Evolutionary conservation across 352 stramenopile species (phyloP), one percentile per base, ranked within the genome.

Genomic region (Blastocystis hominis): DNA sequence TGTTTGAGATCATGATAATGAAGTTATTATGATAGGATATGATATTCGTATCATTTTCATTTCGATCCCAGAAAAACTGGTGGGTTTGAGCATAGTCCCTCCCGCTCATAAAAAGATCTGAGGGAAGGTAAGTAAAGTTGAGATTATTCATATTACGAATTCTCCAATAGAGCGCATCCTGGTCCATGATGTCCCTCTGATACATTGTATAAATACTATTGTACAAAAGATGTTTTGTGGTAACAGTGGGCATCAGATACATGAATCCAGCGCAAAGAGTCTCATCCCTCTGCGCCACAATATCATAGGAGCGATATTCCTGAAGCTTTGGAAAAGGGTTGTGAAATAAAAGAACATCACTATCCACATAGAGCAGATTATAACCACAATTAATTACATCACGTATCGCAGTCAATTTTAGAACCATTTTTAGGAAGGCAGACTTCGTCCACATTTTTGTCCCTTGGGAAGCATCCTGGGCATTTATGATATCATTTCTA

Each of bases 21-120:
- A 42, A 80, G 30, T 80, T 80, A 6, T 80, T 80, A 64, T 80
- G 70, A 24, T 80, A 80, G 15, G 50, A 61, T 15, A 80, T 54
- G 17, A 80, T 80, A 55, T 76, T 40, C 10, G n/a, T n/a, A 24
- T 80, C 70, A 24, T 42, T 80, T 38, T 62, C 53, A 63, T 44
- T n/a, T 7, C 15, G 36, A 64, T 80, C 70, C 46, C 50, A 62
- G 9, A 64, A 42, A 47, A 80, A 80, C 46, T 80, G 70, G 53
- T 80, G 70, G 5, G 24, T 61, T 20, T 20, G 53, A n/a, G 70
- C 46, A 42, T 62, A 80, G 34, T 62, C 40, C 10, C 44, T 10
- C 62, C 70, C 70, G 55, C 44, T 80, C 70, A 62, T 62, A 24
- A 80, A 80, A 30, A 30, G 70, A 62, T 3, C 34, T 3, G 46